Base-by-base conservation (phyloP, 2,329 filamentous ascomycete genomes). In the Didymella arachidicola region DNA sequence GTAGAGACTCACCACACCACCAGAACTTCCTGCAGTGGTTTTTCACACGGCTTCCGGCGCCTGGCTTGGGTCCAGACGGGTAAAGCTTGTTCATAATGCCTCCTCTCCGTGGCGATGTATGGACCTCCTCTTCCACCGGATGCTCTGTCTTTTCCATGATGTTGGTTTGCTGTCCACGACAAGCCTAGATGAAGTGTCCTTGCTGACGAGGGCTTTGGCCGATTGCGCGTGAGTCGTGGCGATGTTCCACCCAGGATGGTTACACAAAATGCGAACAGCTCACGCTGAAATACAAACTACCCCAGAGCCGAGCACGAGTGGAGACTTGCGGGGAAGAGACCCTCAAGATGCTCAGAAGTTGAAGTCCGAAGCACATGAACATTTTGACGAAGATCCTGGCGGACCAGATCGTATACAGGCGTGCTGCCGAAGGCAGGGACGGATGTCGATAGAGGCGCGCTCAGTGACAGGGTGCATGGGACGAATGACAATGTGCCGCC, bases 1-100 rank as follows among this genome's bases (percentile, higher is more conserved):
- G n/a, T 7, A 19, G 36, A 39, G 39, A 69, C 72, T 47, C 52
- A 76, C 73, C 73, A 65, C 73, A 76, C 74, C 74, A 77, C 74
- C 74, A 77, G 45, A 76, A 77, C 53, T 69, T 76, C 41, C 68
- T 69, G 61, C 70, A 76, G 53, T 77, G 74, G 51, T 75, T 76
- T 65, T 74, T 76, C 50, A 76, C 62, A 14, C 73, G 65, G 1
- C 67, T 65, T 30, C 69, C 70, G 16, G 66, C 72, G 46, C 71
- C 72, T 42, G 72, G 71, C 55, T 65, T 69, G 10, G 68, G 65
- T 1, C 74, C 73, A 18, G 73, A 72, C 36, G 73, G 72, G 49
- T 75, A 77, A 11, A 77, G 56, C 38, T 67, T 74, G 54, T 74
- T 73, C 25, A 75, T 53, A 8, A 77, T 41, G 27, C 74, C 73